These are phyloP conservation scores for Bremia lactucae DNA, from an alignment of 352 stramenopile species.

Conservation along the genomic window DNA sequence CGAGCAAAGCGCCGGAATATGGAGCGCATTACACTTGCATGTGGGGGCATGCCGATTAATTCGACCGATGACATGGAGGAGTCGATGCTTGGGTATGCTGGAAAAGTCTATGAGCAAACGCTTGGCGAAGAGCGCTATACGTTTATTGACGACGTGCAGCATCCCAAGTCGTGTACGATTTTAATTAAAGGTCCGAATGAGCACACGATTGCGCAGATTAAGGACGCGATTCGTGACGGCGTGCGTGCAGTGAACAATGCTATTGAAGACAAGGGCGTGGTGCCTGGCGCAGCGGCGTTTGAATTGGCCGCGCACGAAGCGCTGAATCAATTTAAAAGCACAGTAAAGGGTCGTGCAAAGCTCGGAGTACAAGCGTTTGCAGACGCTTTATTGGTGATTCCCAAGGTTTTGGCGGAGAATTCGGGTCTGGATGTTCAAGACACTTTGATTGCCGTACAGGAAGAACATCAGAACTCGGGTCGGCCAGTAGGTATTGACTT, in stretches of 20 bases:
- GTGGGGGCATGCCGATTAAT: slow-evolving; percentile 97
- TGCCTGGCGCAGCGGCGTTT: slow-evolving; percentile 95
- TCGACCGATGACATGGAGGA: slow-evolving; percentile 95
- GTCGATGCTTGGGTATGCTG: slow-evolving; percentile 93
- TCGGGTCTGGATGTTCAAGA: slow-evolving; percentile 89
- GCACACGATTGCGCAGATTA: slow-evolving; percentile 98
- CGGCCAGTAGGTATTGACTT: slow-evolving; percentile 93
- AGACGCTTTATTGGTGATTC: slow-evolving; percentile 94
- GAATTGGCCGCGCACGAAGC: slow-evolving; percentile 90
- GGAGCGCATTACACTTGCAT: slow-evolving; percentile 98
- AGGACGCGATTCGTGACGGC: slow-evolving; percentile 97
- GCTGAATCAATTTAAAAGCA: slow-evolving; percentile 72
- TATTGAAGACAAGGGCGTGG: slow-evolving; percentile 93
- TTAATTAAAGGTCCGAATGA: slow-evolving; percentile 98
- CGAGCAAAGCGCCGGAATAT: slow-evolving; percentile 99
- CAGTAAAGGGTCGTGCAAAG: slow-evolving; percentile 93
- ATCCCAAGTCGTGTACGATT: slow-evolving; percentile 96
- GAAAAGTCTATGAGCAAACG: slow-evolving; percentile 96
- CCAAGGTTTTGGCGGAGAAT: slow-evolving; percentile 94
- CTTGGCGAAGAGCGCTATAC: slow-evolving; percentile 99
- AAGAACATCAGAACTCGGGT: slow-evolving; percentile 88
- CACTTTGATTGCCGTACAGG: slow-evolving; percentile 92
- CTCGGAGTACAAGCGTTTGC: slow-evolving; percentile 97
- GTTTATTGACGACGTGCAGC: slow-evolving; percentile 97
- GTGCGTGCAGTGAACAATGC: slow-evolving; percentile 97